Evolutionary conservation across 192 early-diverging fungal species (phyloP).

Genomic region (Entophlyctis helioformis): DNA sequence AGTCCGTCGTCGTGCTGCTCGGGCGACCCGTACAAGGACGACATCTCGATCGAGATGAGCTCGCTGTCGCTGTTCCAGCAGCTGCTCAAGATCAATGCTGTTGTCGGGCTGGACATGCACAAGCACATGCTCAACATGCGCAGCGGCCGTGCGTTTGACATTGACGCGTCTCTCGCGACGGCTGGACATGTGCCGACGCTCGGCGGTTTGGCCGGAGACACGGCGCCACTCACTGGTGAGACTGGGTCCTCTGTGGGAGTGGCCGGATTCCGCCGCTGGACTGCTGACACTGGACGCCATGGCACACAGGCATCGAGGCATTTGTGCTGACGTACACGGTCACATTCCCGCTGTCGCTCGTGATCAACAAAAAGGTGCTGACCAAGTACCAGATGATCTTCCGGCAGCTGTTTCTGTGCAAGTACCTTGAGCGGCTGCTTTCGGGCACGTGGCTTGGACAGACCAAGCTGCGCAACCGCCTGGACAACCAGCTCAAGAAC

Average conservation of each 20-base stretch:
- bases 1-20: conserved; percentile 68
- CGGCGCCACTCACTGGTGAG: too few species aligned
- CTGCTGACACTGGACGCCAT: too few species aligned
- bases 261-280: too few species aligned
- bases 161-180: too few species aligned
- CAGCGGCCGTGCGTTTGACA: too few species aligned
- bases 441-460: conserved; percentile 66
- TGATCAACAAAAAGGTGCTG: conserved; percentile 71
- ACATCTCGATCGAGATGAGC: conserved; percentile 66
- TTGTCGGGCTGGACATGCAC: conserved; percentile 8
- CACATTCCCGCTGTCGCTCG: conserved; percentile 78
- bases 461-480: conserved; percentile 15
- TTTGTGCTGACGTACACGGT: conserved; percentile 74
- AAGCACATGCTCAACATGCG: too few species aligned
- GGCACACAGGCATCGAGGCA: conserved; percentile 55
- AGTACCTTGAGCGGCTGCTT: conserved; percentile 77
- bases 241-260: too few species aligned
- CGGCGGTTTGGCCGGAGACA: too few species aligned
- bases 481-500: too few species aligned
- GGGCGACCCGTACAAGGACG: conserved; percentile 63
- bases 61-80: conserved; percentile 52
- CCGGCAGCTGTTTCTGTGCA: conserved; percentile 76
- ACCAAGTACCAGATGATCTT: conserved; percentile 87
- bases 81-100: conserved; percentile 56
- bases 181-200: too few species aligned